Base-by-base conservation (phyloP, 2,329 filamentous ascomycete genomes). In the Scleromitrula shiraiana region DNA sequence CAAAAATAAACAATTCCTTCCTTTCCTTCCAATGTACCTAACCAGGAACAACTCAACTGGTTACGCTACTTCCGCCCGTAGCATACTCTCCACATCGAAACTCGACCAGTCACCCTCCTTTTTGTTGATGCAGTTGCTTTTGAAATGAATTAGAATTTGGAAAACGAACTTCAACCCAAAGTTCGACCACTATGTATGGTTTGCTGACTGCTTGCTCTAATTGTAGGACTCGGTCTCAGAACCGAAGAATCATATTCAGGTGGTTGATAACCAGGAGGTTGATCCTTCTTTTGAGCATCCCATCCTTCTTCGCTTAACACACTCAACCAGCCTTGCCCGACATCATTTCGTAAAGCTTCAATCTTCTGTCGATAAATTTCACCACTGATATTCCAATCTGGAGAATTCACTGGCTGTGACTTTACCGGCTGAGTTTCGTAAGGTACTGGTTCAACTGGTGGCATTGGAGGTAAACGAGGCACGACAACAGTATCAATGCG, bases 361-460 rank as follows among this genome's bases (percentile, higher is more conserved):
- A 97, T 84, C 66, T 93, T 93, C 64, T 86, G 86, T 49, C 85
- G 81, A 66, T 95, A 97, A 7, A 87, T 71, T 60, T 93, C 87
- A 46, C 85, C 84, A 50, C 79, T 78, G 36, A 78, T 69, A 51
- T 81, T 80, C 77, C 82, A 87, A 50, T 84, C 75, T 38, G 73
- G 69, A 4, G 68, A 55, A 51, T 62, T 51, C 5, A 27, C 27
- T 7, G 37, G 20, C 6, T 54, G 53, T 12, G 52, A 10, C 42
- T 58, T 61, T 15, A 56, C 44, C 15, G 55, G 41, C 14, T 58
- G 51, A 9, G 56, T 33, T 7, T 62, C 53, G 24, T 58, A 57
- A 8, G 52, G 43, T n/a, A 57, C 35, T 3, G 56, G 53, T 32
- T 64, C 59, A 14, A 60, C 56, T 2, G 59, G 57, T 19, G 60